Evolutionary conservation across 2,329 filamentous ascomycete species (phyloP), one percentile per base, ranked within the genome.

Genomic region (Sporothrix protearum): DNA sequence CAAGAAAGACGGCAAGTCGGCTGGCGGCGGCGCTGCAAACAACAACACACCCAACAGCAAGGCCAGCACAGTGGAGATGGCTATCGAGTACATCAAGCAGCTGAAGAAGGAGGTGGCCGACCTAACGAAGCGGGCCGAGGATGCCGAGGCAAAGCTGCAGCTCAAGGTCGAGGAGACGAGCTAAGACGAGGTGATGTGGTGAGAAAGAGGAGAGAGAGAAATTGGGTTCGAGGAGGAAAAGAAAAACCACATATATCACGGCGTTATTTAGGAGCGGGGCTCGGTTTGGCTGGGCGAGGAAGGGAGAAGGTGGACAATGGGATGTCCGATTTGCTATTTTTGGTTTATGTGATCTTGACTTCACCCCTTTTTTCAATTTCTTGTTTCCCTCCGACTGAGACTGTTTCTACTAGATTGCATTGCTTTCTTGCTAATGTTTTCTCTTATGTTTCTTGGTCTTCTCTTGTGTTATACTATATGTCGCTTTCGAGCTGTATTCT

Each of bases 61-160:
- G 80, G 96, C 96, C 1, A 97, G 92, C 76, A 97, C 96, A 0
- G 96, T 99, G n/a, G 96, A 99, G 81, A 90, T 92, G 81, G 96
- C 96, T 1, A 98, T 98, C 77, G 91, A 94, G 71, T 97, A 98
- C 78, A 97, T 99, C 82, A 95, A 93, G 80, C 87, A 90, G 73
- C 81, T 99, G 73, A 90, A 96, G 80, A 83, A 88, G 76, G 92
- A 96, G 78, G 83, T 93, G 19, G 86, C 85, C 2, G 87, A 88
- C 45, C 89, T 89, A 28, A 89, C 89, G 68, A 83, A 82, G 73
- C 83, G 88, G 76, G 87, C 94, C 16, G 86, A 86, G 30, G 85
- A 86, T 71, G 87, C 91, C 19, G 91, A 92, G 78, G 86, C 85
- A 76, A 89, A 87, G 78, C 77, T 92, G 68, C 16, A 64, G 57